phyloP scores from a whole-genome alignment of 1,284 basidiomycete species.

The Pseudozyma sp. region DNA sequence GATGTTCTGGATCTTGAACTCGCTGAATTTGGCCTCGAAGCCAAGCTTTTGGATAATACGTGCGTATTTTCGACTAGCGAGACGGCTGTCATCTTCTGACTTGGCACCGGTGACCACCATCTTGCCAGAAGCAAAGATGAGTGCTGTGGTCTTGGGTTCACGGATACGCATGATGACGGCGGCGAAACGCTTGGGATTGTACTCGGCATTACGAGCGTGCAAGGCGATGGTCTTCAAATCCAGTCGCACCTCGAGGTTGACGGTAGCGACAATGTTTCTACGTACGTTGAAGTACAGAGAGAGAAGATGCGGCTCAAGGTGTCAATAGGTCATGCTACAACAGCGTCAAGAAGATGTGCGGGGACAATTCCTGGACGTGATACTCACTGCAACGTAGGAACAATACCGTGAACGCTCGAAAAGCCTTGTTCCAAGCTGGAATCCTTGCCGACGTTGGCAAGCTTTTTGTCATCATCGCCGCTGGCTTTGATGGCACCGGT shows the following conservation, averaged over 20 bases:
- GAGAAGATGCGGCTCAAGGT: constrained; percentile 5
- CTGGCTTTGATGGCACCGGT: constrained; percentile 32
- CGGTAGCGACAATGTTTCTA: constrained; percentile 97
- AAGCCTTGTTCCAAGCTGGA: constrained; percentile 57
- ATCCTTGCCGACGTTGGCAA: constrained; percentile 38
- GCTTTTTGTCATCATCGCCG: constrained; percentile 47
- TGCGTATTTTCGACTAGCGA: constrained; percentile 98
- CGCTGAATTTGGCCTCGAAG: constrained; percentile 98
- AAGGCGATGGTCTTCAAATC: constrained; percentile 98
- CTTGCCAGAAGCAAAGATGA: constrained; percentile 99
- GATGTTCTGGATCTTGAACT: constrained; percentile 99
- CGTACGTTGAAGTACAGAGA: constrained; percentile 3
- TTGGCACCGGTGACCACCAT: constrained; percentile 99
- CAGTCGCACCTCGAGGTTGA: constrained; percentile 95
- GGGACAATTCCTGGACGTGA: background rate
- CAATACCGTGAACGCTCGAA: constrained; percentile 68
- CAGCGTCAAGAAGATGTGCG: constrained; percentile 4
- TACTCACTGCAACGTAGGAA: constrained; percentile 70
- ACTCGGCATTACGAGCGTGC: constrained; percentile 98
- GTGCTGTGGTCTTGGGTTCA: constrained; percentile 98
- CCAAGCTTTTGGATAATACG: constrained; percentile 99
- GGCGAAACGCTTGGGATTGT: constrained; percentile 99
- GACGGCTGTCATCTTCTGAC: constrained; percentile 95
- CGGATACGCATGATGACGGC: constrained; percentile 99
- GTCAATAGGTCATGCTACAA: constrained; percentile 21